These are phyloP conservation scores for Pythium aphanidermatum DNA, from an alignment of 352 stramenopile genomes.

Conservation along the genomic window DNA sequence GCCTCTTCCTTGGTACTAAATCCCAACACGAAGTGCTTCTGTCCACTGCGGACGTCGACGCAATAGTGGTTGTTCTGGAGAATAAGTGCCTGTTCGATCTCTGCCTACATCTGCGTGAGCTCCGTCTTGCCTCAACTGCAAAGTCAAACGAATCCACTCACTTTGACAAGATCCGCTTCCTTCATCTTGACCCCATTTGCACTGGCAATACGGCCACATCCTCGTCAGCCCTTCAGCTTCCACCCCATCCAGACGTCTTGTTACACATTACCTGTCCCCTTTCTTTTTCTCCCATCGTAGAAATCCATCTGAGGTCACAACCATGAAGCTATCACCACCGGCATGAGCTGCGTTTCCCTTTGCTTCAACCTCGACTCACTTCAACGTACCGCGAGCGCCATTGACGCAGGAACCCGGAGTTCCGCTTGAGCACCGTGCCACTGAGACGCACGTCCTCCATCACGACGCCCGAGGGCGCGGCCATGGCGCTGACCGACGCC, in stretches of 20 bases:
- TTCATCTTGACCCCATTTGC: slow-evolving; percentile 49
- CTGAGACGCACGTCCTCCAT: slow-evolving; percentile 13
- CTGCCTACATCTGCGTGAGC: slow-evolving; percentile 11
- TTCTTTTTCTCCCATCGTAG: slow-evolving; percentile 71
- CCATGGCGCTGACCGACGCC: background rate
- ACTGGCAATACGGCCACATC: slow-evolving; percentile 13
- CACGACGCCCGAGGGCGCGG: background rate
- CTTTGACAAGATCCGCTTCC: slow-evolving; percentile 69
- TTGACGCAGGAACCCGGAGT: slow-evolving; percentile 53
- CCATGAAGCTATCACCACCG: slow-evolving; percentile 14
- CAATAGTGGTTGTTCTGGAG: slow-evolving; percentile 49
- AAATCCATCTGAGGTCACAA: slow-evolving; percentile 58
- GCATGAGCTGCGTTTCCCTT: background rate
- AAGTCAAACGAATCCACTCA: slow-evolving; percentile 5
- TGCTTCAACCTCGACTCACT: background rate
- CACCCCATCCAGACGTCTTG: background rate
- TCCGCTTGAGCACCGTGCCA: slow-evolving; percentile 57
- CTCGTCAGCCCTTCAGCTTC: background rate
- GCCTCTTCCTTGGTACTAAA: slow-evolving; percentile 43
- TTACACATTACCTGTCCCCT: slow-evolving; percentile 25
- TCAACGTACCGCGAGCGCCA: slow-evolving; percentile 47
- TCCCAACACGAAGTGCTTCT: slow-evolving; percentile 37
- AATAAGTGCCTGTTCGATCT: slow-evolving; percentile 35
- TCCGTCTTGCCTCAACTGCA: background rate
- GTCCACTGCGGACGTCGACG: slow-evolving; percentile 45